Conservation (phyloP, 805 yeast genomes). For the Candida piceae region DNA sequence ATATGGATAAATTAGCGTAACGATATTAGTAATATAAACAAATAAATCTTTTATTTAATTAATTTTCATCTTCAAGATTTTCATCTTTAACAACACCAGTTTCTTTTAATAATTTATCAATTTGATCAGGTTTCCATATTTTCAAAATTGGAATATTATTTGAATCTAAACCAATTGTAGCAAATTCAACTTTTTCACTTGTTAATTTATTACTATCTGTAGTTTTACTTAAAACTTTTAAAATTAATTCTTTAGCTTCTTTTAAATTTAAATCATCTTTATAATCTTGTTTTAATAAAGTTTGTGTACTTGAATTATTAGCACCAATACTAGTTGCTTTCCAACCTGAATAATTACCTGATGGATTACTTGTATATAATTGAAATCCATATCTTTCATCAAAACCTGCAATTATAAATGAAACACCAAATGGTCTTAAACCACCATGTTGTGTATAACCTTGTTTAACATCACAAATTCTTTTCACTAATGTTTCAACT, state of each 20-base stretch:
- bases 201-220: conserved; percentile 84
- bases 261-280: conserved; percentile 68
- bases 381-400: conserved; percentile 90
- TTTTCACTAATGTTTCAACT: conserved; percentile 83
- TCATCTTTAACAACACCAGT: conserved; percentile 63
- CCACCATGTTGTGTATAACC: conserved; percentile 99
- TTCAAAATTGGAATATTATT: conserved; percentile 55
- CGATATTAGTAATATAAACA: too few relatives aligned
- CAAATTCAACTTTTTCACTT: conserved; percentile 88
- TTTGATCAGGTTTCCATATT: conserved; percentile 76
- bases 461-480: conserved; percentile 89
- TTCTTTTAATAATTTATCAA: conserved; percentile 66
- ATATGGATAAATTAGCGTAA: too few relatives aligned
- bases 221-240: conserved; percentile 89
- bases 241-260: conserved; percentile 82
- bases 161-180: conserved; percentile 56
- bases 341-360: conserved; percentile 98
- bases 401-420: conserved; percentile 92
- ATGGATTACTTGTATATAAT: conserved; percentile 90
- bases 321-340: conserved; percentile 97
- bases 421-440: conserved; percentile 95
- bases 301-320: conserved; percentile 93
- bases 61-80: conserved; percentile 39
- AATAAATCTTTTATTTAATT: too few relatives aligned
- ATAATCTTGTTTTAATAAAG: conserved; percentile 90